Percentiles rank a stretch among this genome's conserved stretches.
phyloP scores from a whole-genome alignment of 176 grass and related monocot genomes.

The Eleusine indica region DNA sequence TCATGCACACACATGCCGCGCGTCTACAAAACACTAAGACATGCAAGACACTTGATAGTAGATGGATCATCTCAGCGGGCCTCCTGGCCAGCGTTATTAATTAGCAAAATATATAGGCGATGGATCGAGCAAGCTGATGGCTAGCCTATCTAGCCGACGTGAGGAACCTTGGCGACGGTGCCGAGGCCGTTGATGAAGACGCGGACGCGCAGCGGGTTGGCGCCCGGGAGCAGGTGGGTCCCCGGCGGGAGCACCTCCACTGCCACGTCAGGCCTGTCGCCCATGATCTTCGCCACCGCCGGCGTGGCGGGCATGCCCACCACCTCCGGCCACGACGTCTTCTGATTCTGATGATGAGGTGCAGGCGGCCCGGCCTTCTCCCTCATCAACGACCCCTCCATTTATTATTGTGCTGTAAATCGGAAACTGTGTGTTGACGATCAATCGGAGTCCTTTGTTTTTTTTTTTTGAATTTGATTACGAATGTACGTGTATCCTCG shows the following conservation, averaged over 20 bases:
- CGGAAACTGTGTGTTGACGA: too few relatives aligned
- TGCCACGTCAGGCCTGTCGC: conserved; percentile 26
- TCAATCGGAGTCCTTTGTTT: too few relatives aligned
- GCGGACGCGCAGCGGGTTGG: conserved; percentile 37
- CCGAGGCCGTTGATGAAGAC: conserved; percentile 36
- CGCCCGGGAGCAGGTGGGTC: neutral
- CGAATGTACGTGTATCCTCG: too few relatives aligned
- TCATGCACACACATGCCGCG: too few relatives aligned
- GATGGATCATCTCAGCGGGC: too few relatives aligned
- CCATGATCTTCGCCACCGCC: conserved; percentile 30
- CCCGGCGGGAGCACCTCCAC: conserved; percentile 25
- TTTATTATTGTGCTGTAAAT: too few relatives aligned
- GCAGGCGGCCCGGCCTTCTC: neutral
- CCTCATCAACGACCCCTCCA: neutral
- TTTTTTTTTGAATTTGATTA: neutral
- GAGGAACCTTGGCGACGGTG: conserved; percentile 32
- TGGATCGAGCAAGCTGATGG: too few relatives aligned
- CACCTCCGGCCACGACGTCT: conserved; percentile 40
- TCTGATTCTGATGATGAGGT: neutral
- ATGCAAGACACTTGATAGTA: too few relatives aligned
- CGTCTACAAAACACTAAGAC: too few relatives aligned
- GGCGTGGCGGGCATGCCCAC: conserved; percentile 32
- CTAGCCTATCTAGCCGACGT: conserved; percentile 8
- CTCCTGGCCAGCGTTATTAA: too few relatives aligned
- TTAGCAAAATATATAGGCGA: too few relatives aligned